Evolutionary conservation across 1,284 basidiomycete genomes (phyloP), one percentile per base, ranked within the genome.

Genomic region (Salmacisia buchloeana): DNA sequence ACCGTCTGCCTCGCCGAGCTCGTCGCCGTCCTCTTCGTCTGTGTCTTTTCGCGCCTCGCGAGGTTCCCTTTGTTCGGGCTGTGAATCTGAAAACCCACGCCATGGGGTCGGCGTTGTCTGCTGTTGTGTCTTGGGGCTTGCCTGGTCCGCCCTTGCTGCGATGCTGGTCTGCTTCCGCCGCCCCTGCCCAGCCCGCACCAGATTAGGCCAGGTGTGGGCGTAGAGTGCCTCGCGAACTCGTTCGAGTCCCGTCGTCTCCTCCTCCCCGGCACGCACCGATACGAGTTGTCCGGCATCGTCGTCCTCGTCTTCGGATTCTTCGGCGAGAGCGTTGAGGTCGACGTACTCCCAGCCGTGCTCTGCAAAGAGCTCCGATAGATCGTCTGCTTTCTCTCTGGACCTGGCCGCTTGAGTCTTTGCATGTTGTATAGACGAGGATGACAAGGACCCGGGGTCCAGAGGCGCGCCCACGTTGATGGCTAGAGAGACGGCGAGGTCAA

Each of bases 321-420:
- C 41, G 1, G 61, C 58, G 1, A 31, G 25, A 3, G 49, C 49
- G 29, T 33, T 54, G 12, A 69, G 61, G 58, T 69, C 67, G 57
- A 75, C 65, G 61, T 67, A 75, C 31, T 75, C 74, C 74, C 74
- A 75, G 3, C 74, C 74, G 18, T 62, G 54, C 27, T 71, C 67
- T 7, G 72, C 67, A 33, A 74, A 75, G 36, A 75, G 65, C 7
- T 67, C 66, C 3, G 63, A 61, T 1, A 75, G 65, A 2, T 61
- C 38, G 23, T 72, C 72, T 9, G 36, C 15, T 41, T 13, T 15
- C n/a, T n/a, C 25, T 5, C 6, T 6, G 29, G 27, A 13, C 27
- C 12, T 15, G 29, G 9, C 23, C n/a, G n/a, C n/a, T n/a, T n/a
- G n/a, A n/a, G n/a, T n/a, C n/a, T n/a, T n/a, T n/a, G 6, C n/a